Evolutionary conservation across 2,329 filamentous ascomycete genomes (phyloP).

Genomic region (Epichloe festucae): DNA sequence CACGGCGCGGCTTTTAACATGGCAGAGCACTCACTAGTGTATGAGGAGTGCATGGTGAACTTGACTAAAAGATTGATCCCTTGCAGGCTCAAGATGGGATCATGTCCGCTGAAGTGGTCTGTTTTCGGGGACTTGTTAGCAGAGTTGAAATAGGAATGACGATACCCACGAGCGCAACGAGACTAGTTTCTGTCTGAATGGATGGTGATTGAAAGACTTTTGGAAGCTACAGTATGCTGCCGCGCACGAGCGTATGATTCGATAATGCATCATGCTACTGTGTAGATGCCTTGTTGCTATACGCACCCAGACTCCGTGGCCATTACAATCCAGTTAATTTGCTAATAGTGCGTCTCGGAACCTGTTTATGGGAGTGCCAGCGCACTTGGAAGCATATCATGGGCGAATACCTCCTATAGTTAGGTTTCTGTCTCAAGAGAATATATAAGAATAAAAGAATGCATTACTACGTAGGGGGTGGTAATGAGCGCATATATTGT

Average conservation of each 20-base stretch:
- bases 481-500: neutral
- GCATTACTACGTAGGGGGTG: too few species aligned
- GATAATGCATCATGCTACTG: too few species aligned
- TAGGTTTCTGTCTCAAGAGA: too few species aligned
- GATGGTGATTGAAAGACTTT: neutral
- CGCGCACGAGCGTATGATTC: too few species aligned
- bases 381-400: too few species aligned
- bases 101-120: neutral
- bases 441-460: too few species aligned
- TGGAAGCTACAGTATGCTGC: neutral
- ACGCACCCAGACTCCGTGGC: too few species aligned
- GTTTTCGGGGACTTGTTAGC: neutral
- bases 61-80: neutral
- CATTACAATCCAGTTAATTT: too few species aligned
- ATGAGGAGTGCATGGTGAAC: neutral
- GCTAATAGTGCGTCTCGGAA: too few species aligned
- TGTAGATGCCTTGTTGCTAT: too few species aligned
- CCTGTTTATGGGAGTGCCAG: too few species aligned
- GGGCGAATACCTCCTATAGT: too few species aligned
- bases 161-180: conserved; percentile 4
- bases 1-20: neutral
- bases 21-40: neutral
- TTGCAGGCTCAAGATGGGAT: neutral
- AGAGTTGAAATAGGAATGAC: neutral
- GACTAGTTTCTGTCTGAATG: neutral